Evolutionary conservation across 805 yeast species (phyloP).

Genomic region (Wickerhamomyces ciferrii): DNA sequence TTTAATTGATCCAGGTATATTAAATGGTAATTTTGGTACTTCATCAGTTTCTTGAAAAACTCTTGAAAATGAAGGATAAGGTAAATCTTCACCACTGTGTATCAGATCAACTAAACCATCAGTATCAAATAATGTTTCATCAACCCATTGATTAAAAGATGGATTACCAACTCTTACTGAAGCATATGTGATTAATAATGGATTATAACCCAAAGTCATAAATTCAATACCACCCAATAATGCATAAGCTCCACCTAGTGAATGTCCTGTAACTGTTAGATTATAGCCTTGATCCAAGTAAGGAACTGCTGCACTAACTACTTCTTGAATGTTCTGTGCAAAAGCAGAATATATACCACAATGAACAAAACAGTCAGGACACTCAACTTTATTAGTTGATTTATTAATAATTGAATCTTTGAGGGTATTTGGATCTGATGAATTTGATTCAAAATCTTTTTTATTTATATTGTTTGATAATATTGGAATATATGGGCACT

Average conservation of each 20-base stretch:
- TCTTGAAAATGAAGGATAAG: conserved; percentile 30
- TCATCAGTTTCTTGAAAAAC: conserved; percentile 49
- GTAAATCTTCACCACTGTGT: conserved; percentile 21
- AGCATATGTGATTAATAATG: conserved; percentile 51
- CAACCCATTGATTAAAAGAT: conserved; percentile 43
- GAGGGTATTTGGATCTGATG: too few relatives aligned
- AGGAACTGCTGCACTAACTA: conserved; percentile 7
- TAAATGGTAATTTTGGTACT: conserved; percentile 46
- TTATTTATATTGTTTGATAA: conserved; percentile 11
- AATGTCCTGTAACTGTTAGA: conserved; percentile 59
- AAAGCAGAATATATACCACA: too few relatives aligned
- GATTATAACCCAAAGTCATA: conserved; percentile 43
- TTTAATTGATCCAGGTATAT: too few relatives aligned
- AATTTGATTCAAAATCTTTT: too few relatives aligned
- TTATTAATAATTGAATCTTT: too few relatives aligned
- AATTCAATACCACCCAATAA: conserved; percentile 55
- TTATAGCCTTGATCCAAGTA: conserved; percentile 34
- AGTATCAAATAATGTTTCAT: conserved; percentile 37
- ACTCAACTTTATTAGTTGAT: too few relatives aligned
- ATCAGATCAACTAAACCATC: background rate
- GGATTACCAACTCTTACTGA: conserved; percentile 58
- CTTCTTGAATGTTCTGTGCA: too few relatives aligned
- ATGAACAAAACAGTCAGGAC: too few relatives aligned
- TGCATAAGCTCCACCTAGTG: conserved; percentile 68
- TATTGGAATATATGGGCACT: conserved; percentile 39